Evolutionary conservation across 108 stramenopile genomes (phyloP).

Genomic region (Seminavis robusta): DNA sequence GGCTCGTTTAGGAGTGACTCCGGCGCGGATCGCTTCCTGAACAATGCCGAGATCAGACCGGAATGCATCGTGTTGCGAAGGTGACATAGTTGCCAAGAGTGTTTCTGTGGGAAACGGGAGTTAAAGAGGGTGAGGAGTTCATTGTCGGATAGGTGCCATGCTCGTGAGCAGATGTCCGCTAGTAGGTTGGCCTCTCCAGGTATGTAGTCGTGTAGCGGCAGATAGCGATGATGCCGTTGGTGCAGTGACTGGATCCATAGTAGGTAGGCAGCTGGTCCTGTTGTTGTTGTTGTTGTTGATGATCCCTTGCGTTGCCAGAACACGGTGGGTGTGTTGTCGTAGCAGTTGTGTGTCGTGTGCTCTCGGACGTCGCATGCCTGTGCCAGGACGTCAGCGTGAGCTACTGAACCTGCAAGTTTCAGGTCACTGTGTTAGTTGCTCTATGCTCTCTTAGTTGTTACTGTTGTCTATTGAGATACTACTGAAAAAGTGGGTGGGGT

Average conservation of each 20-base stretch:
- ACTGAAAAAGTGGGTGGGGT: too few relatives aligned
- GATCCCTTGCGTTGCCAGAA: conserved; percentile 37
- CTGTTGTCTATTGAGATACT: too few relatives aligned
- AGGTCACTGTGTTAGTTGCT: conserved; percentile 42
- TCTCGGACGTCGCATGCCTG: conserved; percentile 23
- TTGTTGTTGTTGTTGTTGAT: conserved; percentile 25
- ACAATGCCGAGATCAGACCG: conserved; percentile 21
- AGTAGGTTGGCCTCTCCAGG: conserved; percentile 17
- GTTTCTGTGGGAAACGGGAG: conserved; percentile 17
- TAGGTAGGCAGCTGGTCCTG: conserved; percentile 29
- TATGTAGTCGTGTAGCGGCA: conserved; percentile 17
- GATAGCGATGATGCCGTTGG: conserved; percentile 30
- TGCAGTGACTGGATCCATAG: conserved; percentile 32
- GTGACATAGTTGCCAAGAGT: conserved; percentile 21
- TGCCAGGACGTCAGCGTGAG: conserved; percentile 36
- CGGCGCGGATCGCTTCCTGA: not conserved
- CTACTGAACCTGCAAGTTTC: conserved; percentile 34
- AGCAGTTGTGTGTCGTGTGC: conserved; percentile 13
- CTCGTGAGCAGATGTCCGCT: conserved; percentile 23
- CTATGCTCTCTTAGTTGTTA: too few relatives aligned
- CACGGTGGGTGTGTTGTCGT: conserved; percentile 36
- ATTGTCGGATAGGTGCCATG: conserved; percentile 20
- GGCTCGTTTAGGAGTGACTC: conserved; percentile 10
- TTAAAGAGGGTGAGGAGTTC: conserved; percentile 20
- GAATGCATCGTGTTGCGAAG: conserved; percentile 7